Percentiles rank a stretch among this genome's conserved stretches.
Conservation (phyloP, 345 rosid genomes). For the Rubroshorea leprosula region DNA sequence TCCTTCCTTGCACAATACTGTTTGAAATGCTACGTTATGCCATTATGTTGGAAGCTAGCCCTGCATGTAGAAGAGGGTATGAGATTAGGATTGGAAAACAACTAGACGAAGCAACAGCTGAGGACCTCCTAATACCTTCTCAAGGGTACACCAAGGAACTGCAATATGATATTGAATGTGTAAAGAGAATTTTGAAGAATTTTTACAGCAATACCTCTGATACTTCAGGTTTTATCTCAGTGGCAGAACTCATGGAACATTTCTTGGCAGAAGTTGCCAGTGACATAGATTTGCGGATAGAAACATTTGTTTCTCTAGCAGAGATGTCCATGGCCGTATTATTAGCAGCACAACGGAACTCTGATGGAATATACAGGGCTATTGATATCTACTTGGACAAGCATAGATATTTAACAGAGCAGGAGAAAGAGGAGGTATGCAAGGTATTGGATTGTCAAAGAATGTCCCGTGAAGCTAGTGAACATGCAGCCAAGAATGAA, state of each 20-base stretch:
- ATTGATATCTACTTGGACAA: conserved; percentile 62
- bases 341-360: conserved; percentile 33
- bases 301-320: conserved; percentile 44
- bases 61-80: conserved; percentile 52
- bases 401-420: conserved; percentile 51
- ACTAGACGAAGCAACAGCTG: conserved; percentile 51
- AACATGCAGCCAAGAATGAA: conserved; percentile 55
- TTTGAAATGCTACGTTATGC: conserved; percentile 54
- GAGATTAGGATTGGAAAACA: conserved; percentile 74
- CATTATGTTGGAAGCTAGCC: conserved; percentile 40
- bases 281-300: conserved; percentile 43
- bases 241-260: conserved; percentile 65
- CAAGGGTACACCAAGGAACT: conserved; percentile 44
- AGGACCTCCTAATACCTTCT: conserved; percentile 51
- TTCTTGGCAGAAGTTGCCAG: conserved; percentile 53
- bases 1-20: conserved; percentile 47
- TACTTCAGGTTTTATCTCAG: conserved; percentile 27
- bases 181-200: conserved; percentile 50
- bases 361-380: conserved; percentile 68
- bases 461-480: conserved; percentile 59
- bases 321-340: conserved; percentile 50
- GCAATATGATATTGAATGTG: conserved; percentile 50
- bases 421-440: conserved; percentile 64
- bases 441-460: conserved; percentile 54
- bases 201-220: conserved; percentile 42